Evolutionary conservation across 129 eudicot species (phyloP), one percentile per base, ranked within the genome.

Genomic region (Heracleum sosnowskyi): DNA sequence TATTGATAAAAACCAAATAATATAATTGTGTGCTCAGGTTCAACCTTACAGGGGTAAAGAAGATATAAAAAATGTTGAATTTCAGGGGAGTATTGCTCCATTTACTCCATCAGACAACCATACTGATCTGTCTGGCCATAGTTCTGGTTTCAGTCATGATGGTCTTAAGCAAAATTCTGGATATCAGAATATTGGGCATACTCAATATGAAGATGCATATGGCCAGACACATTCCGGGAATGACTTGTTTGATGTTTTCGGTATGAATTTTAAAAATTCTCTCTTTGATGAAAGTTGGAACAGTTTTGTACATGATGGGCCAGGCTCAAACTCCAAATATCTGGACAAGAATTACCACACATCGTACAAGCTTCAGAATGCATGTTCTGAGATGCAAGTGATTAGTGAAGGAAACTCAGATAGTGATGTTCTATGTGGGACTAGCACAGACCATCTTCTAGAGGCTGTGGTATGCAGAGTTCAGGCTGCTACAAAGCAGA

Each of bases 201-300:
- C 80, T 84, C 28, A 46, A 28, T 66, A 44, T 36, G 96, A 87
- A 79, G 92, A 88, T 75, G 75, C 74, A 42, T 78, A 74, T 53
- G 29, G 74, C 76, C 86, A 83, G 82, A 77, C 85, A 64, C 78
- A 83, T 28, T 73, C 91, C 15, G 86, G 92, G 41, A 93, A 91
- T 77, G 96, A 95, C 81, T 83, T 95, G 83, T 95, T 88, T 77
- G 98, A 95, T 85, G 85, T 91, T 34, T 83, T 95, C 81, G 98
- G 98, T 41, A 84, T 84, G 80, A 93, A 88, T 84, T 85, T 89
- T 2, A 88, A 81, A 77, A 86, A 81, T 79, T 87, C 81, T 53
- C 71, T 85, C 45, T 79, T 86, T 33, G 81, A 80, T 70, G 87
- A 85, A 74, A 82, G 79, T 76, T 69, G 74, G 74, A 36, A 69